Percentiles rank a stretch among this genome's conserved stretches.
phyloP scores from a whole-genome alignment of 2,329 filamentous ascomycete genomes.

The Aspergillus costaricaensis region DNA sequence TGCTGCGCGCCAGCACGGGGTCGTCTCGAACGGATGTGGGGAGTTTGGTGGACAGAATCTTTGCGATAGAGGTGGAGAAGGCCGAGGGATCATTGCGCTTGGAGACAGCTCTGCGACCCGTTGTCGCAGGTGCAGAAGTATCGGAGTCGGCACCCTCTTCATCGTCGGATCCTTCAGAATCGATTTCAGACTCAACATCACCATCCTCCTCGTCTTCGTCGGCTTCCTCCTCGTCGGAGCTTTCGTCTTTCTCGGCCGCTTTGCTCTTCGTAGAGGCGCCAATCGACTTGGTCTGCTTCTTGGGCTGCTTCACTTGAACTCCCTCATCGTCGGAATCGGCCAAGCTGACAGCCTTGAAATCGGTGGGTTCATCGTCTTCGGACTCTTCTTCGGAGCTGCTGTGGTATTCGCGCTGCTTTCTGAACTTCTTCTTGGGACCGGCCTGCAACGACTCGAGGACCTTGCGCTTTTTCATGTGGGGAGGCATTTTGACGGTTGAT shows the following conservation, averaged over 20 bases:
- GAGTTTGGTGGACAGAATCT: constrained; percentile 88
- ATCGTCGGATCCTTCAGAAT: constrained; percentile 31
- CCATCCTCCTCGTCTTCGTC: constrained; percentile 31
- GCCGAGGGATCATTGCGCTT: constrained; percentile 91
- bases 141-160: constrained; percentile 42
- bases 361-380: constrained; percentile 44
- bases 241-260: constrained; percentile 20
- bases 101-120: constrained; percentile 39
- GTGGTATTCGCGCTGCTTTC: constrained; percentile 65
- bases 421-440: constrained; percentile 59
- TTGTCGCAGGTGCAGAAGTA: constrained; percentile 45
- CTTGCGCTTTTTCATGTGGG: constrained; percentile 54
- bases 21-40: constrained; percentile 79
- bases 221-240: constrained; percentile 13
- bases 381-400: constrained; percentile 63
- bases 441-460: constrained; percentile 61
- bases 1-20: constrained; percentile 85
- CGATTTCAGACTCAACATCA: constrained; percentile 14
- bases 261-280: constrained; percentile 23
- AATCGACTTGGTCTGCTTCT: constrained; percentile 25
- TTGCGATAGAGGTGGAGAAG: constrained; percentile 90
- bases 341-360: constrained; percentile 55
- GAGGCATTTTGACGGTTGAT: constrained; percentile 32
- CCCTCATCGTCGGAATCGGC: constrained; percentile 50
- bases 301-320: constrained; percentile 24